Conservation (phyloP, 2,329 filamentous ascomycete species). For the Ophiostoma ulmi region DNA sequence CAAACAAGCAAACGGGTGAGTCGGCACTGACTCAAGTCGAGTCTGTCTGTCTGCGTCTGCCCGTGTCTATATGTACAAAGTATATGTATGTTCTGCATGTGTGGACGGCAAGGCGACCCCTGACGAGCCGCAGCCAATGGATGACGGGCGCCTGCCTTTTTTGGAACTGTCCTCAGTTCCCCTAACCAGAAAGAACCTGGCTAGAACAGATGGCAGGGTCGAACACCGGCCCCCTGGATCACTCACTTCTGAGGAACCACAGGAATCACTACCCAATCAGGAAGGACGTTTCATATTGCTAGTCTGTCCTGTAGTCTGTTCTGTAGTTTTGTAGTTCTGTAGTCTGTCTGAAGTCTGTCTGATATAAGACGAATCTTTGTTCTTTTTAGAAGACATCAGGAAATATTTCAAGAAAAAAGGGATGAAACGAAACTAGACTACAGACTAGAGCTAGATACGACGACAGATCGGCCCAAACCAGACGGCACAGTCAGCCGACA, state of each 20-base stretch:
- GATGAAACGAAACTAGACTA: constrained; percentile 3
- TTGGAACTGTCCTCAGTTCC: background rate
- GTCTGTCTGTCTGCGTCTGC: background rate
- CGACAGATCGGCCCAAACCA: background rate
- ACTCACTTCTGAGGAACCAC: background rate
- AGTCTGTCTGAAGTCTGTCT: background rate
- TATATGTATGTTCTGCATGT: too few relatives aligned
- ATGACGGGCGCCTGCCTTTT: background rate
- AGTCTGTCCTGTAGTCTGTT: background rate
- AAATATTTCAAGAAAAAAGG: background rate
- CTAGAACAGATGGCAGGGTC: background rate
- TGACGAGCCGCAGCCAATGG: constrained; percentile 8
- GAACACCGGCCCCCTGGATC: background rate
- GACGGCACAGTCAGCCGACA: background rate
- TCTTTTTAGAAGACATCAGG: too few relatives aligned
- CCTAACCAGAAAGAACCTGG: background rate
- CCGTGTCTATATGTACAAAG: too few relatives aligned
- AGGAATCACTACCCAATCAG: background rate
- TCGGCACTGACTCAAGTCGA: background rate
- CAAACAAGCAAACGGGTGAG: background rate
- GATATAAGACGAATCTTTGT: too few relatives aligned
- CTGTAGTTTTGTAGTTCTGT: too few relatives aligned
- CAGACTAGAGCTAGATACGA: background rate
- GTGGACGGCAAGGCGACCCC: background rate
- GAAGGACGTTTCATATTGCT: background rate